These are phyloP conservation scores for Rhodamnia rubescens DNA, from an alignment of 345 rosid genomes.

Conservation along the genomic window DNA sequence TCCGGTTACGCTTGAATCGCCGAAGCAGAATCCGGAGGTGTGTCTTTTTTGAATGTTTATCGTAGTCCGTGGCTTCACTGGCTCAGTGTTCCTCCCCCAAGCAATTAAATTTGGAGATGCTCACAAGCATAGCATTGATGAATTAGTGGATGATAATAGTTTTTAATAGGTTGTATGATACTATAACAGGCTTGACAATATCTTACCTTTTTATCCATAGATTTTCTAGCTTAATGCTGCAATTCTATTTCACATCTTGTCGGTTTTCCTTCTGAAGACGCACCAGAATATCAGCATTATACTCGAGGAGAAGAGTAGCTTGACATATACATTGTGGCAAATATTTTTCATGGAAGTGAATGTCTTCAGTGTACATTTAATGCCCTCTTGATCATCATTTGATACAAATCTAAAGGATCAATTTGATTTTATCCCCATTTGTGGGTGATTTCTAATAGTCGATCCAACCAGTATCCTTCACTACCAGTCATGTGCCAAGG, in stretches of 20 bases:
- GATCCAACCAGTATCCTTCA: constrained; percentile 77
- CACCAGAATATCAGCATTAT: neutral
- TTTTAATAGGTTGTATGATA: neutral
- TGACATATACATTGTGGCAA: neutral
- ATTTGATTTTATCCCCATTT: neutral
- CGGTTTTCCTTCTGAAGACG: neutral
- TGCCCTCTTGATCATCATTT: neutral
- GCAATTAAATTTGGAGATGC: neutral
- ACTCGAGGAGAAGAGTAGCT: too few species aligned
- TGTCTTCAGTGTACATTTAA: neutral
- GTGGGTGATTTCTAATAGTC: constrained; percentile 69
- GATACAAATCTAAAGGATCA: constrained; percentile 6
- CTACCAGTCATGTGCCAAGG: constrained; percentile 93
- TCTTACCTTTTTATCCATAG: neutral
- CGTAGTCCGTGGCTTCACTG: neutral
- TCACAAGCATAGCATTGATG: neutral
- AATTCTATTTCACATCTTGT: neutral
- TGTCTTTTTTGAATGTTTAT: neutral
- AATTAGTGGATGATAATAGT: neutral
- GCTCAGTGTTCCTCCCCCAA: neutral
- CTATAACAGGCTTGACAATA: neutral
- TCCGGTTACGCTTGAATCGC: constrained; percentile 38
- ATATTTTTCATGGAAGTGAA: neutral
- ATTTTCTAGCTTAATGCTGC: too few species aligned
- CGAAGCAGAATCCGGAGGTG: constrained; percentile 60